Evolutionary conservation across 495 filamentous ascomycete species (phyloP), one percentile per base, ranked within the genome.

Genomic region (Clavariopsis aquatica): DNA sequence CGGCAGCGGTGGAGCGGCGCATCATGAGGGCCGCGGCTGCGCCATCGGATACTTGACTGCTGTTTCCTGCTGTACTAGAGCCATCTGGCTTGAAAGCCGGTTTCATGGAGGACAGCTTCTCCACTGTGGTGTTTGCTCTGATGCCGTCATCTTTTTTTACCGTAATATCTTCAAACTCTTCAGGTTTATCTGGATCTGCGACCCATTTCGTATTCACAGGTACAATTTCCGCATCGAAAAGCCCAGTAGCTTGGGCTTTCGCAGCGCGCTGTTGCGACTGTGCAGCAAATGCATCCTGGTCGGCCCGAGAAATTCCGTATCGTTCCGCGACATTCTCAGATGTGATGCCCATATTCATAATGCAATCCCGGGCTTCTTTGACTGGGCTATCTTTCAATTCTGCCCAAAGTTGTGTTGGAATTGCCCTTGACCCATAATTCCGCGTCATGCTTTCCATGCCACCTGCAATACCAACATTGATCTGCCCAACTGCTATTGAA

Each of bases 331-430:
- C 92, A 69, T 96, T 96, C 81, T 97, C 93, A 24, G 84, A 85
- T n/a, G 93, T 97, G 46, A 93, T 71, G 0, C 93, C 92, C 93
- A 97, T 97, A 58, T 85, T 85, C 92, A 95, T 94, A 70, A 96
- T 86, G 70, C 92, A 96, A 72, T 96, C 92, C 41, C 81, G 73
- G 8, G 90, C 88, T 59, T 94, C 89, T 74, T 88, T 80, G 7
- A 84, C 84, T 8, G 73, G 72, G 1, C 79, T 85, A 1, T 89
- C 81, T 69, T 79, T 84, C 60, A 96, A 74, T 49, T 83, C 87
- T 1, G 86, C 84, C 87, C 91, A 96, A n/a, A 90, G 74, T 45
- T 90, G 84, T 1, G 84, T 86, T 0, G 93, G 93, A 57, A 97
- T 93, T 7, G 93, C 93, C 57, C 85, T 79, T 0, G 79, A 84